phyloP scores from a whole-genome alignment of 306 rosid species.

The Rosa lucieae region DNA sequence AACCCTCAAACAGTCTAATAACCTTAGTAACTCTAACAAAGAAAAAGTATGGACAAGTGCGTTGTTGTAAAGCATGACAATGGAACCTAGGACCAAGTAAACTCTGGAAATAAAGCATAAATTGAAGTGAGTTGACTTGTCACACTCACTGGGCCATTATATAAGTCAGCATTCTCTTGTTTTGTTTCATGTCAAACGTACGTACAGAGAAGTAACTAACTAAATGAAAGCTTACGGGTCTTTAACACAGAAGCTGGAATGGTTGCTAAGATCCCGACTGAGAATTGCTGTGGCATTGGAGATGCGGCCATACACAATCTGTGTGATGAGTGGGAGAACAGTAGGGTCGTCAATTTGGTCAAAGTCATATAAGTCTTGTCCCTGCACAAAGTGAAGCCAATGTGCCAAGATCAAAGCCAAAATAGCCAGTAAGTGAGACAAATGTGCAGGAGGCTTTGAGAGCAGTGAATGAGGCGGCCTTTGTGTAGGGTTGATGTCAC shows the following conservation, averaged over 20 bases:
- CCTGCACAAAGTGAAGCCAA: conserved; percentile 27
- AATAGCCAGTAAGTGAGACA: conserved; percentile 22
- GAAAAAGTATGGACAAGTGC: neutral
- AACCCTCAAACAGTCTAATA: neutral
- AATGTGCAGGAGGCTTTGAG: neutral
- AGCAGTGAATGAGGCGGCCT: neutral
- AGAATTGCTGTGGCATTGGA: conserved; percentile 65
- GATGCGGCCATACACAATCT: conserved; percentile 50
- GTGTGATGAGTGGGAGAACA: conserved; percentile 61
- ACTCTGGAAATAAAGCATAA: neutral
- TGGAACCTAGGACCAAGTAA: neutral
- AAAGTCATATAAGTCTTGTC: conserved; percentile 55
- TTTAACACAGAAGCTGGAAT: conserved; percentile 69
- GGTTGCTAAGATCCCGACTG: conserved; percentile 42
- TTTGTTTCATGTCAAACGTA: neutral
- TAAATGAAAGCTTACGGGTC: conserved; percentile 52
- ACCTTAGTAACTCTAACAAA: neutral
- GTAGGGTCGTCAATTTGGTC: conserved; percentile 52
- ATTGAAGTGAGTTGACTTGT: conserved; percentile 7
- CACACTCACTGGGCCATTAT: neutral
- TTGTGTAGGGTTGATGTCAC: neutral
- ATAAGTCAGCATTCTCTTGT: neutral
- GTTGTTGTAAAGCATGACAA: neutral
- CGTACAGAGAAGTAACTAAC: neutral
- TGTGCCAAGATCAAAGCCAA: conserved; percentile 38